Conservation (phyloP, 2,329 filamentous ascomycete species). For the Hansfordia pulvinata region DNA sequence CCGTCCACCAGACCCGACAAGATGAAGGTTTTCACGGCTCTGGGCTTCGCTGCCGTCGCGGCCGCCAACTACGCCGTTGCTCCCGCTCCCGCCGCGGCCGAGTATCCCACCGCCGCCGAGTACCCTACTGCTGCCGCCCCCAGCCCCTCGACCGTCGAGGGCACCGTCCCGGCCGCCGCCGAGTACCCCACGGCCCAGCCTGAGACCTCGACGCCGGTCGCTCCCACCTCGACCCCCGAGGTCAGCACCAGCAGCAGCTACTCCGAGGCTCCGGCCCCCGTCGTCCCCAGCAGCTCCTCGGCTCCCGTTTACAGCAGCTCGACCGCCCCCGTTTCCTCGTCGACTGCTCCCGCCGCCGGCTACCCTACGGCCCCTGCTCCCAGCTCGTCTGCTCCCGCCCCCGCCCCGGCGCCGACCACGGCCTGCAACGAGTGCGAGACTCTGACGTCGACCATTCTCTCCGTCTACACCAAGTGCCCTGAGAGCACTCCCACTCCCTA, state of each 20-base stretch:
- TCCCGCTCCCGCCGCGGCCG: background rate
- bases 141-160: background rate
- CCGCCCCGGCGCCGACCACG: background rate
- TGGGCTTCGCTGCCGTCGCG: background rate
- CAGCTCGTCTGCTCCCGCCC: background rate
- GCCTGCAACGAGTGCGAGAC: too few relatives aligned
- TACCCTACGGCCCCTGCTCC: slow-evolving; percentile 1
- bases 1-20: background rate
- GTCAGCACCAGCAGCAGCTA: background rate
- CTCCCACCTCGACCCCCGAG: slow-evolving; percentile 1
- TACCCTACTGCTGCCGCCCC: background rate
- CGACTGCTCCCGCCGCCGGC: background rate
- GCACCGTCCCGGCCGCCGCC: too few relatives aligned
- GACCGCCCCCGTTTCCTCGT: background rate
- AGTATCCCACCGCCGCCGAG: background rate
- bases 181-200: too few relatives aligned
- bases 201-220: too few relatives aligned
- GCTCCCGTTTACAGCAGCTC: background rate
- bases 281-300: background rate
- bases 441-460: too few relatives aligned
- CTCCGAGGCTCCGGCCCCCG: background rate
- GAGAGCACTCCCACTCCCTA: background rate
- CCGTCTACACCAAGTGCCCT: background rate
- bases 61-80: background rate
- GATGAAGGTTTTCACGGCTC: background rate